Base-by-base conservation (phyloP, 805 yeast genomes). In the Saitoella complicata region DNA sequence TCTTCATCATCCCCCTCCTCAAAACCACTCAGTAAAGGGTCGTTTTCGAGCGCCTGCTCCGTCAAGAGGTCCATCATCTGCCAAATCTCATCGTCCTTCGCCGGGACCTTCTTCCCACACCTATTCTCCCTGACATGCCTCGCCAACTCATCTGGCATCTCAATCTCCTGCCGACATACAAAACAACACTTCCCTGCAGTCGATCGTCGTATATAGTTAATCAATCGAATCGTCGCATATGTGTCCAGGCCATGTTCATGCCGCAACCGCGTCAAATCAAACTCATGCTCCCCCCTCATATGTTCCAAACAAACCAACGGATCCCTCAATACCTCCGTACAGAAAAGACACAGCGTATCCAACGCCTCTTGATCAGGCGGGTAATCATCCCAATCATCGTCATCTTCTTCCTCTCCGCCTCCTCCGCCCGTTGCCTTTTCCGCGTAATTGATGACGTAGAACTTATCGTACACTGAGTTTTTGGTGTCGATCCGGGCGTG, bases 361-460 rank as follows among this genome's bases (percentile, higher is more conserved):
- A 39, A 34, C 29, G 11, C 33, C 9, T 39, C 42, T 11, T 39
- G 36, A 5, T 39, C 31, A 31, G 32, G 13, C 10, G 21, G 30
- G 6, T 29, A 34, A 29, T 39, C 31, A 34, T 31, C 42, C 31
- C 36, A 39, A 9, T 8, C 35, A 31, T 34, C 12, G 7, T 39
- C 11, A 37, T 37, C 42, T 9, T 29, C n/a, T 7, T 39, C 42
- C 6, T 39, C 32, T 31, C n/a, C 7, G 36, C 32, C 42, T 9
- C 11, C 9, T 11, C 9, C 7, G 31, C 9, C 29, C 7, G 10
- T 10, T 8, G 10, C 31, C 34, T 34, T 9, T 40, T 21, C 21
- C 37, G 41, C 41, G 13, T 41, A 37, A 11, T 37, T 41, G 38
- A 37, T n/a, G 9, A 37, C 38, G 30, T 41, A 39, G 21, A 29